phyloP scores from a whole-genome alignment of 768 basidiomycete genomes.

The Phylloporus arenicola region DNA sequence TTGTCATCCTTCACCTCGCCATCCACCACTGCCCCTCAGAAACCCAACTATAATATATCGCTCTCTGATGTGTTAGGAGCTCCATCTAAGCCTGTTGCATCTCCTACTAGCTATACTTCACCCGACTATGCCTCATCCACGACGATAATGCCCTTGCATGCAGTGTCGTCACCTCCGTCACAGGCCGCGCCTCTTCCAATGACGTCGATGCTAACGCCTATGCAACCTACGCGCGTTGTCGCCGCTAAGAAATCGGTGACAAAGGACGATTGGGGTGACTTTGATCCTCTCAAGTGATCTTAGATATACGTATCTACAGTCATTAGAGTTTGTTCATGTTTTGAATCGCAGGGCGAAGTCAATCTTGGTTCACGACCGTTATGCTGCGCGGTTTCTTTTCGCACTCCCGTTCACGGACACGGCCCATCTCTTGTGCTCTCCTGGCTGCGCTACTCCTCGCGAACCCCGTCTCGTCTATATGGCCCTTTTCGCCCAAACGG shows the following conservation, averaged over 20 bases:
- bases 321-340: conserved; percentile 23
- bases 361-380: background rate
- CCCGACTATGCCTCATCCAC: conserved; percentile 15
- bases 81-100: conserved; percentile 12
- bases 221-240: conserved; percentile 43
- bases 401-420: background rate
- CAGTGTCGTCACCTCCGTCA: conserved; percentile 28
- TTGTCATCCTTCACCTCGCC: conserved; percentile 8
- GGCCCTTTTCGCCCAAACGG: conserved; percentile 87
- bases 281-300: conserved; percentile 53
- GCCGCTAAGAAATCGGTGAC: conserved; percentile 43
- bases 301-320: conserved; percentile 5
- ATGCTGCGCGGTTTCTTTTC: conserved; percentile 9
- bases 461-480: conserved; percentile 37
- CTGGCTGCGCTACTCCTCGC: conserved; percentile 15
- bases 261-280: conserved; percentile 75
- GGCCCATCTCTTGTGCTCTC: conserved; percentile 2
- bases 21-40: conserved; percentile 18
- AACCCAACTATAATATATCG: conserved; percentile 59
- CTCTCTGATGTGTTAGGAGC: conserved; percentile 29
- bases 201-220: conserved; percentile 54
- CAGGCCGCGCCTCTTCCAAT: conserved; percentile 34
- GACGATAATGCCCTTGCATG: conserved; percentile 17
- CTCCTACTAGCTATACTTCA: conserved; percentile 11
- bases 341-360: conserved; percentile 11